Conservation (phyloP, 2,329 filamentous ascomycete genomes). For the Fusarium proliferatum region DNA sequence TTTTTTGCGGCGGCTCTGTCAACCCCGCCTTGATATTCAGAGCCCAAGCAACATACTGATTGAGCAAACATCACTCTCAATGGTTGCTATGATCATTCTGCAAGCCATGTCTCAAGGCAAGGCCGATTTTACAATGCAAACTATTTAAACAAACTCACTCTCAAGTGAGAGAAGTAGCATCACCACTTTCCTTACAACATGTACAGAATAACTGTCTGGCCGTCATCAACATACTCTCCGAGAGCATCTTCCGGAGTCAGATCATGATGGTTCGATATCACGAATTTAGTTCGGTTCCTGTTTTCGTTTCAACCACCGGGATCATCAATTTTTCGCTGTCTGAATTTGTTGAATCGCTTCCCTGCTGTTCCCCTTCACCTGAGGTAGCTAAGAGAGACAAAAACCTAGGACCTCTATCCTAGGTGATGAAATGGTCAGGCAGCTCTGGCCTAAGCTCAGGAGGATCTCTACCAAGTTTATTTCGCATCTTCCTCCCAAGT, state of each 20-base stretch:
- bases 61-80: neutral
- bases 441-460: neutral
- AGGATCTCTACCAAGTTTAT: neutral
- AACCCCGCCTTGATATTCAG: neutral
- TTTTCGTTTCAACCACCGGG: neutral
- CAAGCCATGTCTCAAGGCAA: too few relatives aligned
- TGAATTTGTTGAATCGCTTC: slow-evolving; percentile 2
- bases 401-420: neutral
- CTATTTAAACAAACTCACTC: neutral
- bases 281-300: slow-evolving; percentile 20
- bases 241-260: slow-evolving; percentile 34
- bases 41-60: neutral
- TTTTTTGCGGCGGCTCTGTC: slow-evolving; percentile 26
- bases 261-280: slow-evolving; percentile 44
- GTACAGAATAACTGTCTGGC: too few relatives aligned
- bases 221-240: neutral
- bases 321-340: neutral
- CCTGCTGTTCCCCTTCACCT: neutral
- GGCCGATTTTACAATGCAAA: too few relatives aligned
- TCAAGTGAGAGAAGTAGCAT: neutral
- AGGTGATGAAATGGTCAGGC: neutral
- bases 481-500: neutral
- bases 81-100: neutral
- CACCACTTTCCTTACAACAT: neutral
- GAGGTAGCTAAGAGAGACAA: neutral